Conservation (phyloP, 1,139 yeast genomes). For the Candida sanyaensis region DNA sequence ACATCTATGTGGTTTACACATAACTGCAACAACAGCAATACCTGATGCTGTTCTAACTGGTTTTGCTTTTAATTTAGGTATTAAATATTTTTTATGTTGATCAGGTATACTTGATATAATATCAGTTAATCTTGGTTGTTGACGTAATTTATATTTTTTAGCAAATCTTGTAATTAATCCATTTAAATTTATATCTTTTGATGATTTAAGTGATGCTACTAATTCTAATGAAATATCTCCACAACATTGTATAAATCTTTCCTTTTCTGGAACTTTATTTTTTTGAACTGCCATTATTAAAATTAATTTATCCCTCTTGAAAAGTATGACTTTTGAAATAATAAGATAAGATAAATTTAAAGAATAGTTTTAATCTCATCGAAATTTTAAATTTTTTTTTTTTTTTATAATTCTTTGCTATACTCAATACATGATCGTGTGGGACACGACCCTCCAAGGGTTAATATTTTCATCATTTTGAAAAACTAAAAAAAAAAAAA, state of each 20-base stretch:
- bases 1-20: conserved; percentile 99
- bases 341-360: too few relatives aligned
- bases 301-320: too few relatives aligned
- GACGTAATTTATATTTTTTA: conserved; percentile 85
- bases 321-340: too few relatives aligned
- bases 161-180: conserved; percentile 86
- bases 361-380: too few relatives aligned
- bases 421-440: not conserved
- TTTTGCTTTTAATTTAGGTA: conserved; percentile 94
- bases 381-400: not conserved
- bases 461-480: not conserved
- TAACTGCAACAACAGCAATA: conserved; percentile 97
- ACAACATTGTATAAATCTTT: conserved; percentile 89
- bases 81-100: conserved; percentile 84
- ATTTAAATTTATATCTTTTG: conserved; percentile 84
- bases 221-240: conserved; percentile 90
- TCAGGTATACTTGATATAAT: conserved; percentile 95
- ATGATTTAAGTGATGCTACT: conserved; percentile 71
- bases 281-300: conserved; percentile 32
- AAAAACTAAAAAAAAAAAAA: not conserved
- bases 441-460: not conserved
- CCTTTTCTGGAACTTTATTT: conserved; percentile 74
- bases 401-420: too few relatives aligned
- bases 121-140: conserved; percentile 94
- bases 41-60: conserved; percentile 99